phyloP scores from a whole-genome alignment of 106 monocot genomes.

The Dendrobium chrysotoxum region DNA sequence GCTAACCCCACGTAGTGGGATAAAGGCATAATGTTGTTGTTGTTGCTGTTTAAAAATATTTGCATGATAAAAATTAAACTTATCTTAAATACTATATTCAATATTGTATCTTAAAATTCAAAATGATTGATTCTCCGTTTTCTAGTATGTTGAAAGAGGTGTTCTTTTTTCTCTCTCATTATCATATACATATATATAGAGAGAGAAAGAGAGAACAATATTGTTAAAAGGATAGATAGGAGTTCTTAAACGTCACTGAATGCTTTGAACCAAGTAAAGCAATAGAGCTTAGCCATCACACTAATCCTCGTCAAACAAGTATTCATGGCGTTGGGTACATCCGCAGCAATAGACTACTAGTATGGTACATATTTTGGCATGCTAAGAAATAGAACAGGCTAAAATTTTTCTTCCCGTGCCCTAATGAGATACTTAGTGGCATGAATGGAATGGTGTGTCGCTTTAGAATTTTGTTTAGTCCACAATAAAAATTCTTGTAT shows the following conservation, averaged over 20 bases:
- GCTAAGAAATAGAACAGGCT: neutral
- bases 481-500: slow-evolving; percentile 1
- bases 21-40: too few species aligned
- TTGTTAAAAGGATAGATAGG: neutral
- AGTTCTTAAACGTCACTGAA: neutral
- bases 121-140: neutral
- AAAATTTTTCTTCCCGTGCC: neutral
- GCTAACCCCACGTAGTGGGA: too few species aligned
- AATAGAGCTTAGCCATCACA: neutral
- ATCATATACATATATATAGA: neutral
- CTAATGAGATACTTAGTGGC: neutral
- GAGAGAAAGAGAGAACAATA: neutral
- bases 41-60: neutral
- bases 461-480: neutral
- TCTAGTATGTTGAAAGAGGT: neutral
- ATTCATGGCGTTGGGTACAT: neutral
- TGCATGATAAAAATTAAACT: neutral
- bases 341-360: neutral
- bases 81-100: neutral
- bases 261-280: neutral
- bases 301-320: neutral
- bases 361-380: neutral
- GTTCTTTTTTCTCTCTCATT: neutral
- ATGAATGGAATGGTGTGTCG: neutral
- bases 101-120: neutral